phyloP scores from a whole-genome alignment of 495 filamentous ascomycete species.

The Aspergillus conjunctus region DNA sequence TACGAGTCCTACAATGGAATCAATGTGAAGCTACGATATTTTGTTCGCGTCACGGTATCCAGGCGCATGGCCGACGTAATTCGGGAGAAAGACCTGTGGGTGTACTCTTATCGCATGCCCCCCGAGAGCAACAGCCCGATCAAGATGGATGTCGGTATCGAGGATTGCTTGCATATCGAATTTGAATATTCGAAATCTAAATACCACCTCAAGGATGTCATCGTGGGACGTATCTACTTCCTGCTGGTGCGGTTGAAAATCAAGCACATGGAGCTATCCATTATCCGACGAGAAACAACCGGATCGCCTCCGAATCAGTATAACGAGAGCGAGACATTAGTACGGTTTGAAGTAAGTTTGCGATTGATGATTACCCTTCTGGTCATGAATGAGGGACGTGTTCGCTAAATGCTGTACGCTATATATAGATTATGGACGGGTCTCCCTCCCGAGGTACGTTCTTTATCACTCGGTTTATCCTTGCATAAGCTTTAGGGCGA shows the following conservation, averaged over 20 bases:
- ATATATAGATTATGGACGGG: constrained; percentile 90
- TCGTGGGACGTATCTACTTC: constrained; percentile 99
- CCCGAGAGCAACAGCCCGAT: constrained; percentile 97
- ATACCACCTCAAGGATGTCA: constrained; percentile 99
- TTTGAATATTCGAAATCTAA: constrained; percentile 99
- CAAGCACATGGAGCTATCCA: constrained; percentile 99
- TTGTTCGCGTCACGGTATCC: constrained; percentile 94
- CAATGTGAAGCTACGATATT: constrained; percentile 98
- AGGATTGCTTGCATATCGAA: constrained; percentile 98
- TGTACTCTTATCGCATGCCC: constrained; percentile 97
- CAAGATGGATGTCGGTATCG: constrained; percentile 99
- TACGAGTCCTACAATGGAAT: constrained; percentile 99
- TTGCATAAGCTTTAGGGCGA: background rate
- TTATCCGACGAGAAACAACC: constrained; percentile 95
- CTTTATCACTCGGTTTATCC: background rate
- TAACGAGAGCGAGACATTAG: constrained; percentile 98
- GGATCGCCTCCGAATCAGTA: constrained; percentile 99
- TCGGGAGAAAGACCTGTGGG: constrained; percentile 99
- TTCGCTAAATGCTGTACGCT: constrained; percentile 24
- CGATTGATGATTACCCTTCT: background rate
- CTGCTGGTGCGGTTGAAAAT: constrained; percentile 97
- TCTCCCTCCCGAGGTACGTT: constrained; percentile 82
- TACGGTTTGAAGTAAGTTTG: constrained; percentile 85
- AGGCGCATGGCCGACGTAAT: constrained; percentile 96
- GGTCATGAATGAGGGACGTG: background rate